A percentile compares a stretch with the other conserved stretches of the same genome.
These are phyloP conservation scores for Lepidium didymum DNA, from an alignment of 345 rosid species.

Conservation along the genomic window DNA sequence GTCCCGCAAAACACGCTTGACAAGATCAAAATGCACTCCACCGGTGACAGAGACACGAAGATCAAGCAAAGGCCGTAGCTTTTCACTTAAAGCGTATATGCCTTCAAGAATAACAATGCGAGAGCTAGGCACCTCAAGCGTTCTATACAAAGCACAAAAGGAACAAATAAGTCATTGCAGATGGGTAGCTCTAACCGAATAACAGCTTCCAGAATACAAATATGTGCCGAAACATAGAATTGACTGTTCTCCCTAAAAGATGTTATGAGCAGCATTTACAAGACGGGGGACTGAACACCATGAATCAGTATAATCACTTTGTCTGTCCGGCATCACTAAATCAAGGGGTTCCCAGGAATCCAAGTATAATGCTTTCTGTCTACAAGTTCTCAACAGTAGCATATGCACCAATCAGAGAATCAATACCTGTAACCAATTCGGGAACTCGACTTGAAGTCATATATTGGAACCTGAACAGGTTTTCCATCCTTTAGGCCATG, in stretches of 20 bases:
- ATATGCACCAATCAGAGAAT: background rate
- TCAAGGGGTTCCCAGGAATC: background rate
- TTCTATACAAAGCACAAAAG: constrained; percentile 42
- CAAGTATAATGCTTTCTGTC: background rate
- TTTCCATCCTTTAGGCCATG: constrained; percentile 80
- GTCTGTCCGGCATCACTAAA: background rate
- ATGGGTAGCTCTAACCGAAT: background rate
- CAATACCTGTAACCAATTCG: constrained; percentile 79
- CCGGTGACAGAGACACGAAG: constrained; percentile 98
- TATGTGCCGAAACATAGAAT: background rate
- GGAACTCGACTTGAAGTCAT: constrained; percentile 92
- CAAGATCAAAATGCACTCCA: constrained; percentile 96
- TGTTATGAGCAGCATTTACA: background rate
- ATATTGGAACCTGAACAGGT: constrained; percentile 80
- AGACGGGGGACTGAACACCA: background rate
- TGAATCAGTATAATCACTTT: background rate
- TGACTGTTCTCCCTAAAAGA: background rate
- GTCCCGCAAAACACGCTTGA: constrained; percentile 90
- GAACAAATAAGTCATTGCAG: constrained; percentile 5
- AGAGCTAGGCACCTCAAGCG: constrained; percentile 85
- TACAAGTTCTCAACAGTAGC: background rate
- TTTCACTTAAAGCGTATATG: constrained; percentile 89
- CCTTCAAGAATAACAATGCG: constrained; percentile 94
- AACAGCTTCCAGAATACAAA: background rate
- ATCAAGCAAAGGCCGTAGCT: constrained; percentile 76